phyloP scores from a whole-genome alignment of 768 basidiomycete species.

The Termitomyces sp. region DNA sequence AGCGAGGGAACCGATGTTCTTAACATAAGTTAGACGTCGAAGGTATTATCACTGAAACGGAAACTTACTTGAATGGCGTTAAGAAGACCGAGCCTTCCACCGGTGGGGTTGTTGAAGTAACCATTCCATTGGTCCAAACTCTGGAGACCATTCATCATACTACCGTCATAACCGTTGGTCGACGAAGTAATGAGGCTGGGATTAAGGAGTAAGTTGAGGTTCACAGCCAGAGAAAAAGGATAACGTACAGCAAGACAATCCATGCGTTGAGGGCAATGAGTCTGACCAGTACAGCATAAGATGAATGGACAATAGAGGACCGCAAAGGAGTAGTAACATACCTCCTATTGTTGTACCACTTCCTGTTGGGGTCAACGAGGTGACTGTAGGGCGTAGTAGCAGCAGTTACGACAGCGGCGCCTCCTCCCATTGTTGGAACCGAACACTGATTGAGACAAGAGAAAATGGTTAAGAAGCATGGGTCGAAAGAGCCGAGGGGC shows the following conservation, averaged over 20 bases:
- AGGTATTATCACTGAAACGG: not conserved
- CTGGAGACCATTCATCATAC: slow-evolving; percentile 80
- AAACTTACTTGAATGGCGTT: slow-evolving; percentile 66
- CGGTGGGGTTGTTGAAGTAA: slow-evolving; percentile 56
- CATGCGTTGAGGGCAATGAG: slow-evolving; percentile 62
- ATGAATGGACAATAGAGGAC: not conserved
- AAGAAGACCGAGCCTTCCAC: slow-evolving; percentile 57
- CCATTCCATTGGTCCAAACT: slow-evolving; percentile 56
- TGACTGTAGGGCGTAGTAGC: slow-evolving; percentile 33
- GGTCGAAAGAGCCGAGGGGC: slow-evolving; percentile 19
- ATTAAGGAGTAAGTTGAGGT: not conserved
- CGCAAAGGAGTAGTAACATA: slow-evolving; percentile 15
- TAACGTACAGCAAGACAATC: slow-evolving; percentile 59
- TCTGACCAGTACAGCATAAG: slow-evolving; percentile 23
- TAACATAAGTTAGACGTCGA: not conserved
- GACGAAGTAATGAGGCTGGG: slow-evolving; percentile 68
- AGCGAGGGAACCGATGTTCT: slow-evolving; percentile 69
- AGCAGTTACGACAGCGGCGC: slow-evolving; percentile 35
- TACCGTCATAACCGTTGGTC: slow-evolving; percentile 72
- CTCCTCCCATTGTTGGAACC: slow-evolving; percentile 48
- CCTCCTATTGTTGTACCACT: slow-evolving; percentile 77
- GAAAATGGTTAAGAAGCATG: slow-evolving; percentile 26
- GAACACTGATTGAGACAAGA: slow-evolving; percentile 18
- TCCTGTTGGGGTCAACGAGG: slow-evolving; percentile 59
- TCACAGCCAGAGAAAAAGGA: not conserved